Evolutionary conservation across 2,329 filamentous ascomycete species (phyloP), one percentile per base, ranked within the genome.

Genomic region (Colletotrichum musicola): DNA sequence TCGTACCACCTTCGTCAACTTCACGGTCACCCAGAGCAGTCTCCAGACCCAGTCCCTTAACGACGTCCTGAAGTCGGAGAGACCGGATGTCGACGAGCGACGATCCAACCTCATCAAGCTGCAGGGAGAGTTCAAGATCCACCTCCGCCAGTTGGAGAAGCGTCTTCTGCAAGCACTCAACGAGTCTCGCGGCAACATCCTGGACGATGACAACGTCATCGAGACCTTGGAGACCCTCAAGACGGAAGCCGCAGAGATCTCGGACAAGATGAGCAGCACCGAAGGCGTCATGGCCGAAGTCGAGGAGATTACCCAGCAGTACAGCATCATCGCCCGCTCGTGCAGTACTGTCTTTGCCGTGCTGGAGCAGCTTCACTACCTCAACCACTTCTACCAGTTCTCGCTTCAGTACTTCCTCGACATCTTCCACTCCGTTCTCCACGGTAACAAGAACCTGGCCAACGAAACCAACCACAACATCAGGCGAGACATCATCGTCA

Each of bases 381-480:
- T 99, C 79, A 98, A 99, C 80, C 96, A 98, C 84, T 98, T 98
- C 82, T 99, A 99, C 81, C 97, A 98, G 79, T 99, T 99, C 86
- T 99, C 96, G 44, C 87, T 99, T 68, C 95, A 98, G 80, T 99
- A 97, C 82, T 99, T 99, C 82, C 88, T 97, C 63, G 93, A 98
- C 78, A 99, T 99, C 74, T 99, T 99, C 88, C 93, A 97, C 77
- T 90, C 92, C 6, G 96, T 99, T 7, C 86, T 99, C 46, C 92
- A 92, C 73, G 88, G 89, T 67, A 97, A 97, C 80, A 90, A 91
- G 75, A 90, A 89, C 68, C 85, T 96, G 59, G 87, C 88, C 20
- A 86, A 84, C 68, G 90, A 92, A 79, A 90, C 88, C 38, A 91
- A 96, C 72, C 89, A 97, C 81, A 90, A 93, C 72, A 86, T 85